Base-by-base conservation (phyloP, 768 basidiomycete species). In the Cyathus striatus region DNA sequence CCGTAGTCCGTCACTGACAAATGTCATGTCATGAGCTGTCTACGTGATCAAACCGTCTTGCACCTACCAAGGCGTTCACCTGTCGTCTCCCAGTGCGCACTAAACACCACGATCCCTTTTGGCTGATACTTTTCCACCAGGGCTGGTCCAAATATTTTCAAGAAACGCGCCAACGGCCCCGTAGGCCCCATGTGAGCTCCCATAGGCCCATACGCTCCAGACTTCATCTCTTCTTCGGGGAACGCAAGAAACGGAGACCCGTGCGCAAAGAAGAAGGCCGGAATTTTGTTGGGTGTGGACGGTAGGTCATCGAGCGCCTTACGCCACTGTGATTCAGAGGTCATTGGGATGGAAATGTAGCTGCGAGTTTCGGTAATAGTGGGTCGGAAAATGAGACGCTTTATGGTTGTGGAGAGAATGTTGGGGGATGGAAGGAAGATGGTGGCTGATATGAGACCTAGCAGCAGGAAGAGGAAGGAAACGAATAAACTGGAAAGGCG, bases 1-100 rank as follows among this genome's bases (percentile, higher is more conserved):
- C 81, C 83, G 48, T 89, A 90, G 56, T 90, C 83, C 25, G 84
- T 80, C 18, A 89, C 86, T 86, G 48, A 16, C n/a, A n/a, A n/a
- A n/a, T n/a, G 24, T 43, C 12, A 24, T 35, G 38, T 40, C 30
- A 23, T 43, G 23, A 43, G 36, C 24, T 20, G 18, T 10, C 22
- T n/a, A 40, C 23, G 23, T 12, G 35, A 40, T 21, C 14, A 41
- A 27, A n/a, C 5, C 26, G 32, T 13, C 21, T 30, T 26, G 38
- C 12, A 33, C 70, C 26, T 48, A 79, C 83, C 82, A 35, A 81
- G 64, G 23, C 76, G 72, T 55, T 80, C 76, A 2, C 64, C 70
- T 9, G 44, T 40, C 1, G 84, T 82, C 56, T 90, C 87, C 85
- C 85, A 90, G 53, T 90, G 88, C 9, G 88, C 87, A 48, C 82